Percentiles rank a stretch among this genome's conserved stretches.
These are phyloP conservation scores for Syzygium oleosum DNA, from an alignment of 345 rosid genomes.

Conservation along the genomic window DNA sequence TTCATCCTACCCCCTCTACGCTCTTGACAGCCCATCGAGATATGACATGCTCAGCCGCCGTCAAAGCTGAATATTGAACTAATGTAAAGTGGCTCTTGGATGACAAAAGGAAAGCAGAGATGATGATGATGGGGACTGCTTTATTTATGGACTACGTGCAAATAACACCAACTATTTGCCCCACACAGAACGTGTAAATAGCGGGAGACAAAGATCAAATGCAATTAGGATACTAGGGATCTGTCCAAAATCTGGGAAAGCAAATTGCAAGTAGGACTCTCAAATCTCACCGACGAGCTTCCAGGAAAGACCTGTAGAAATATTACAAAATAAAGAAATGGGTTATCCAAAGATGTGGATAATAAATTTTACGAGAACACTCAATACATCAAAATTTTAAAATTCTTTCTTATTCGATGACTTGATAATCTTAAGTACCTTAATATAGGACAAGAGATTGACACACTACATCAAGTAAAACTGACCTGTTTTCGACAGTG, in stretches of 20 bases:
- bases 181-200: not conserved
- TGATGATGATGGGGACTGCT: not conserved
- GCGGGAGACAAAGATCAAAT: not conserved
- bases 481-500: not conserved
- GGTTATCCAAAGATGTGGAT: not conserved
- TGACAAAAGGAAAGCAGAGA: not conserved
- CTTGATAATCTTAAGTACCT: not conserved
- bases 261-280: not conserved
- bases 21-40: not conserved
- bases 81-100: not conserved
- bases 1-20: no score
- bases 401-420: not conserved
- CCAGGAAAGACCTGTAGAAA: not conserved
- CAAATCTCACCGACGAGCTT: not conserved
- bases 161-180: not conserved
- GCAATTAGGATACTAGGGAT: not conserved
- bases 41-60: not conserved
- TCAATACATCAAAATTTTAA: not conserved
- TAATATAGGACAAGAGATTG: not conserved
- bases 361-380: not conserved
- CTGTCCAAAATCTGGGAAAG: not conserved
- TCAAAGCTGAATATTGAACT: not conserved
- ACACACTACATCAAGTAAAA: not conserved
- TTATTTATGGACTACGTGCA: not conserved
- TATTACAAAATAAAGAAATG: not conserved